Evolutionary conservation across 208 protist species (phyloP), one percentile per base, ranked within the genome.

Genomic region (Acanthamoeba quina): DNA sequence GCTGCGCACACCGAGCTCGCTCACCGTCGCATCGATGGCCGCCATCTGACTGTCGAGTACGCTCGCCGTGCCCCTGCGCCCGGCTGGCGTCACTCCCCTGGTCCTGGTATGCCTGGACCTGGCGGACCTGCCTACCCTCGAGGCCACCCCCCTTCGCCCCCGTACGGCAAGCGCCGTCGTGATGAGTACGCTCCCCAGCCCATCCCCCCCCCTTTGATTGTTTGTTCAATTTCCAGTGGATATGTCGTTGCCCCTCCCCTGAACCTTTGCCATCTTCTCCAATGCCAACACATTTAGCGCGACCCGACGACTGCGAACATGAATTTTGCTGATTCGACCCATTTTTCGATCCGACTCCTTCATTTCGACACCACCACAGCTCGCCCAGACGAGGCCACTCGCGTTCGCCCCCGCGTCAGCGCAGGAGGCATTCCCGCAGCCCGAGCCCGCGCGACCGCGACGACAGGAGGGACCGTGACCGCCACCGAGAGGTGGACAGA

Each of bases 391-490:
- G 64, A 41, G 64, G 64, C n/a, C 31, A 91, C 85, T 91, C 85
- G 54, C 85, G 64, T 41, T 76, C 56, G 85, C 56, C 64, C 60
- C 60, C 85, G 85, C 85, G 64, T 21, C 60, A 41, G 24, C 56
- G 85, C 37, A 91, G 64, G 85, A 91, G 80, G 49, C 47, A 88
- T n/a, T 88, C 80, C 49, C 80, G 80, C 49, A 88, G 80, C 80
- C 80, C 34, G 29, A 91, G 85, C 85, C 85, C 37, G 21, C 21
- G 60, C 54, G 54, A 68, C 26, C 56, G 85, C 26, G 85, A 91
- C 60, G 64, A 74, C 37, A 49, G 64, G 41, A 68, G 85, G 31
- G 85, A 91, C 37, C 56, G 85, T 21, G 26, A 91, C 85, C 72
- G 85, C 47, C 47, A 52, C 47, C 47, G 47, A 17, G 47, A 52